Percentiles rank a stretch among this genome's conserved stretches.
Conservation (phyloP, 768 basidiomycete species). For the Calocera cornea region DNA sequence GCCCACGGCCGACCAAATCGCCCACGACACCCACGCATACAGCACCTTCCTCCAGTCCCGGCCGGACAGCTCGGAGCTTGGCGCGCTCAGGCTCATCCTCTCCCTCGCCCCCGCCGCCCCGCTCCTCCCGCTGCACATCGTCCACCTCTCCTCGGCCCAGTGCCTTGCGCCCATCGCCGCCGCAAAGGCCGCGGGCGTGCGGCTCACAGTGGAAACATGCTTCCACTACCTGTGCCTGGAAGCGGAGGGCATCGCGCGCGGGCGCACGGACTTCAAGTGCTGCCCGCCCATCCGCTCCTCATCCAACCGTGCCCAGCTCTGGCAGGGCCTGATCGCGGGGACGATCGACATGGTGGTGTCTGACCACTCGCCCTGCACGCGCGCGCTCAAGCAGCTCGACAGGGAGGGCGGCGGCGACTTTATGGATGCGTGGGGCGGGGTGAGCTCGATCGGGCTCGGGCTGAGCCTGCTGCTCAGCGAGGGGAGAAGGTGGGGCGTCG, state of each 20-base stretch:
- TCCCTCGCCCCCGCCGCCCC: conserved; percentile 49
- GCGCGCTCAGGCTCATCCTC: conserved; percentile 69
- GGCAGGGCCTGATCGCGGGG: conserved; percentile 70
- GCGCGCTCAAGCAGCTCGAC: conserved; percentile 61
- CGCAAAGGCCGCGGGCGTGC: conserved; percentile 46
- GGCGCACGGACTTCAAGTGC: conserved; percentile 83
- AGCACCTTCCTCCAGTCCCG: conserved; percentile 75
- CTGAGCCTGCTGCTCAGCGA: conserved; percentile 85
- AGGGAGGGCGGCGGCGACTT: conserved; percentile 45
- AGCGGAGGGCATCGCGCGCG: conserved; percentile 47
- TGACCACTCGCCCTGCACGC: conserved; percentile 86
- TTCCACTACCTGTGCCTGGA: conserved; percentile 87
- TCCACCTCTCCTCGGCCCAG: conserved; percentile 79
- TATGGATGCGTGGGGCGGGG: conserved; percentile 90
- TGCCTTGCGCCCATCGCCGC: conserved; percentile 65
- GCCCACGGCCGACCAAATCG: conserved; percentile 12
- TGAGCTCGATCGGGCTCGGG: conserved; percentile 81
- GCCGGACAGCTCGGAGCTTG: conserved; percentile 62
- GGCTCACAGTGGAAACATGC: conserved; percentile 88
- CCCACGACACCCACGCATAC: conserved; percentile 34
- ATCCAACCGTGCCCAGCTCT: conserved; percentile 58
- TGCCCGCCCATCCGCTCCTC: conserved; percentile 81
- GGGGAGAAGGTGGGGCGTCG: conserved; percentile 42
- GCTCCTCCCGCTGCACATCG: conserved; percentile 73
- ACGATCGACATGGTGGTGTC: conserved; percentile 88